A percentile compares a stretch with the other conserved stretches of the same genome.
Conservation (phyloP, 768 basidiomycete genomes). For the Suillus paluster region DNA sequence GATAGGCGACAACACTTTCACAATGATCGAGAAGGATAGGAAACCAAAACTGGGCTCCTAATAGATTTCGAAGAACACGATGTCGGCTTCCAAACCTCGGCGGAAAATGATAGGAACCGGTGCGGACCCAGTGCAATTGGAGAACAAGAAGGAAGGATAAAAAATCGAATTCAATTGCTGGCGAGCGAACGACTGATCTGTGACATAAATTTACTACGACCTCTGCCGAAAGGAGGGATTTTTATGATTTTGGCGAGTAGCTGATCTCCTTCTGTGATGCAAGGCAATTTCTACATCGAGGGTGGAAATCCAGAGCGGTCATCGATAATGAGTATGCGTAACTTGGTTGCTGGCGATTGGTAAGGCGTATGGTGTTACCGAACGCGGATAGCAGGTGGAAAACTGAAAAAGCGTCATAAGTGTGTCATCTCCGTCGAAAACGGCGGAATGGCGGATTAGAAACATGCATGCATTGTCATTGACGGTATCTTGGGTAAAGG, state of each 20-base stretch:
- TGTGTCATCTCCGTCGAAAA: constrained; percentile 7
- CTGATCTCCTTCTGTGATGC: background rate
- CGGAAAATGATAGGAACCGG: background rate
- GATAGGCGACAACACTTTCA: background rate
- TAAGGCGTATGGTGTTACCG: constrained; percentile 6
- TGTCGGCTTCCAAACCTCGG: background rate
- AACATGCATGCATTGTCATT: constrained; percentile 2
- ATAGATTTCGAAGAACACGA: background rate
- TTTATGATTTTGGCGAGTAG: background rate
- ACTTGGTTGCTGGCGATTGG: background rate
- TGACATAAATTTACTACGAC: background rate
- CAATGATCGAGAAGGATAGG: background rate
- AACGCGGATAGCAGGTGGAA: constrained; percentile 1
- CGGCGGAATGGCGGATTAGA: constrained; percentile 1
- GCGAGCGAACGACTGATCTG: background rate
- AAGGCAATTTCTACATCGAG: background rate
- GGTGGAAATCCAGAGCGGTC: background rate
- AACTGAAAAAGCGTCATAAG: background rate
- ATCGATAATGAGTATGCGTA: background rate
- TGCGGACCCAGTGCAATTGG: background rate
- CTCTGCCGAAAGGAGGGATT: background rate
- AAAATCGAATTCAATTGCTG: background rate
- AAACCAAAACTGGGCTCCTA: background rate
- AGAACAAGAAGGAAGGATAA: background rate
- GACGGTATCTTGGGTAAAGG: constrained; percentile 1